Conservation (phyloP, 768 basidiomycete species). For the Tylopilus plumbeoviolaceoides region DNA sequence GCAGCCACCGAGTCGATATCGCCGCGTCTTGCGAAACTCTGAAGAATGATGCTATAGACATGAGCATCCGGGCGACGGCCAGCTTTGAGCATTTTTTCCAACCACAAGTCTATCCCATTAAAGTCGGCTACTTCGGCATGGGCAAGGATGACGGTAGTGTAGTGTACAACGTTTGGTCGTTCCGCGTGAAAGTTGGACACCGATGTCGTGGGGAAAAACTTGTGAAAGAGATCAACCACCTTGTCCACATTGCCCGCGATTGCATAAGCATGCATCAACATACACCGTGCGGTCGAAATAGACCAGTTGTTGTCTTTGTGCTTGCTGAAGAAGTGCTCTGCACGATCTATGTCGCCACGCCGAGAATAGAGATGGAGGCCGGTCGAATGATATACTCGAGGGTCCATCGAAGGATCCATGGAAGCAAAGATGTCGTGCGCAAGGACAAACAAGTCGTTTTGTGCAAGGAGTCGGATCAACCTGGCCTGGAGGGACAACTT, state of each 20-base stretch:
- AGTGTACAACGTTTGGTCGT: conserved; percentile 48
- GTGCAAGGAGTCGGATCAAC: conserved; percentile 43
- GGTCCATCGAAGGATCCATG: conserved; percentile 21
- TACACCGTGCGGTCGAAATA: conserved; percentile 32
- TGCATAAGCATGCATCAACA: conserved; percentile 56
- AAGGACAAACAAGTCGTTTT: conserved; percentile 32
- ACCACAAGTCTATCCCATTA: conserved; percentile 49
- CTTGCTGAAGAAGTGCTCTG: conserved; percentile 40
- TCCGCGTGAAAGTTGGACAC: conserved; percentile 28
- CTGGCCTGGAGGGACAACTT: conserved; percentile 27
- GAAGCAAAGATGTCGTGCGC: conserved; percentile 44
- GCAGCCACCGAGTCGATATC: conserved; percentile 49
- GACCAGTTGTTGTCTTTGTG: conserved; percentile 31
- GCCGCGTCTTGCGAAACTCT: conserved; percentile 49
- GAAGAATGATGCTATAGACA: conserved; percentile 59
- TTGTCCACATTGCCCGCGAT: conserved; percentile 37
- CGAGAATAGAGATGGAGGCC: conserved; percentile 53
- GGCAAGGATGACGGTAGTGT: conserved; percentile 53
- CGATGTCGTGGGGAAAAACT: conserved; percentile 44
- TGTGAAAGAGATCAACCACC: conserved; percentile 49
- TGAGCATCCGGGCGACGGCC: conserved; percentile 51
- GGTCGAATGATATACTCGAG: conserved; percentile 31
- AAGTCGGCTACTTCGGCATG: conserved; percentile 45
- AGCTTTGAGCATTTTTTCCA: conserved; percentile 45
- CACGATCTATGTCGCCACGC: conserved; percentile 44